Evolutionary conservation across 2,329 filamentous ascomycete genomes (phyloP).

Genomic region (Pseudocercospora vitis): DNA sequence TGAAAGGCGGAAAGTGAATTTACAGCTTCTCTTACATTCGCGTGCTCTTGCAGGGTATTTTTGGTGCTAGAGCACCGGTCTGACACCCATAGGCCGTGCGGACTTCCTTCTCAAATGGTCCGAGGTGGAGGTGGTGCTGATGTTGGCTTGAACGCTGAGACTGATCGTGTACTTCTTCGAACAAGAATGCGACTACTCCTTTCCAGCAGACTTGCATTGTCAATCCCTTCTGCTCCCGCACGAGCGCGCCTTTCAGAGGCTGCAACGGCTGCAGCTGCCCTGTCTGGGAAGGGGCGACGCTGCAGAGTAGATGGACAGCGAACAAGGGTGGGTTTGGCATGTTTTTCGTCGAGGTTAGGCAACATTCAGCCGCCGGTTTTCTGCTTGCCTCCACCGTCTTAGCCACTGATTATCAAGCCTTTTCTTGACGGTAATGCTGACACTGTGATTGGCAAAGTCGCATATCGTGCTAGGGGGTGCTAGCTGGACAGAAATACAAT

Average conservation of each 20-base stretch:
- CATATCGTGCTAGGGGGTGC: constrained; percentile 1
- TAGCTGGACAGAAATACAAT: constrained; percentile 3
- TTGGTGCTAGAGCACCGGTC: no score
- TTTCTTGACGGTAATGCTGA: neutral
- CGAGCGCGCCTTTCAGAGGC: neutral
- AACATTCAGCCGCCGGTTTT: neutral
- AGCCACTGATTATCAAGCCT: neutral
- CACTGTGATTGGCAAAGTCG: constrained; percentile 5
- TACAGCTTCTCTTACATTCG: no score
- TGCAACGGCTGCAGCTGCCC: neutral
- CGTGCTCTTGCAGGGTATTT: no score
- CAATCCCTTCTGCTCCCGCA: neutral
- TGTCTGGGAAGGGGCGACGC: neutral
- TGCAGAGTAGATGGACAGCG: neutral
- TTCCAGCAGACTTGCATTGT: neutral
- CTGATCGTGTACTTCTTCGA: neutral
- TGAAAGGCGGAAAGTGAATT: no score
- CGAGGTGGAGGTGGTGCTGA: neutral
- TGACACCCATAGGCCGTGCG: neutral
- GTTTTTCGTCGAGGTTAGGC: neutral
- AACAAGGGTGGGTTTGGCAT: neutral
- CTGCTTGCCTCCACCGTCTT: neutral
- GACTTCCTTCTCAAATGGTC: no score
- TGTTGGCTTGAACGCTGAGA: neutral
- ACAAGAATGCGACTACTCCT: neutral